A percentile compares a stretch with the other conserved stretches of the same genome.
phyloP scores from a whole-genome alignment of 768 basidiomycete species.

The Kwoniella dendrophila region DNA sequence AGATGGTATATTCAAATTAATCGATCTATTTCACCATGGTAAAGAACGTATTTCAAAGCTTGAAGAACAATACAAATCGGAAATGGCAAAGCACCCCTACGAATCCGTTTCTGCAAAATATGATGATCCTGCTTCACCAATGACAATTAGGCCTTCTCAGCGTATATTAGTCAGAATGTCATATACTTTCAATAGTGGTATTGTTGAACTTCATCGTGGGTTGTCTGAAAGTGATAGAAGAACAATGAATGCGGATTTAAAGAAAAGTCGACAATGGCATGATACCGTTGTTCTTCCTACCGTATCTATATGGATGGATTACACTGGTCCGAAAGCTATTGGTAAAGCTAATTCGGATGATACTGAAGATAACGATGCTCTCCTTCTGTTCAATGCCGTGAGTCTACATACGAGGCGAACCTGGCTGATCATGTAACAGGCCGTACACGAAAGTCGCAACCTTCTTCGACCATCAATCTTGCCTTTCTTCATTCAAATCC shows the following conservation, averaged over 20 bases:
- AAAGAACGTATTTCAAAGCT: conserved; percentile 36
- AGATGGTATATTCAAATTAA: conserved; percentile 43
- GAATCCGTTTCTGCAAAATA: conserved; percentile 30
- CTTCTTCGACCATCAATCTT: conserved; percentile 77
- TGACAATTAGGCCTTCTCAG: conserved; percentile 18
- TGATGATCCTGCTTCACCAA: conserved; percentile 56
- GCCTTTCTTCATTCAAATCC: conserved; percentile 79
- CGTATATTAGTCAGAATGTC: conserved; percentile 62
- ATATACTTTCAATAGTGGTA: conserved; percentile 80
- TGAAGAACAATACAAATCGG: conserved; percentile 41
- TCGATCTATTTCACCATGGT: conserved; percentile 51
- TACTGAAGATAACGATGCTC: conserved; percentile 54
- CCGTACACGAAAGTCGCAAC: conserved; percentile 81
- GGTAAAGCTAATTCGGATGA: conserved; percentile 7
- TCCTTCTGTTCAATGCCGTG: conserved; percentile 79
- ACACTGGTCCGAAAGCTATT: conserved; percentile 29
- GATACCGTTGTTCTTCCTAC: conserved; percentile 64
- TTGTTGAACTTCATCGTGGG: conserved; percentile 72
- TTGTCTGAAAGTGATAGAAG: conserved; percentile 14
- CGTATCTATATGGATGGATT: conserved; percentile 46
- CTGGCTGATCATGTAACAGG: conserved; percentile 29
- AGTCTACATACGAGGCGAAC: conserved; percentile 29
- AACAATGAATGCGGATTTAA: conserved; percentile 55
- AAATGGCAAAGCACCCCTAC: conserved; percentile 21
- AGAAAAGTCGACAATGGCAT: conserved; percentile 63